Evolutionary conservation across 192 early-diverging fungal genomes (phyloP), one percentile per base, ranked within the genome.

Genomic region (Cladochytrium replicatum): DNA sequence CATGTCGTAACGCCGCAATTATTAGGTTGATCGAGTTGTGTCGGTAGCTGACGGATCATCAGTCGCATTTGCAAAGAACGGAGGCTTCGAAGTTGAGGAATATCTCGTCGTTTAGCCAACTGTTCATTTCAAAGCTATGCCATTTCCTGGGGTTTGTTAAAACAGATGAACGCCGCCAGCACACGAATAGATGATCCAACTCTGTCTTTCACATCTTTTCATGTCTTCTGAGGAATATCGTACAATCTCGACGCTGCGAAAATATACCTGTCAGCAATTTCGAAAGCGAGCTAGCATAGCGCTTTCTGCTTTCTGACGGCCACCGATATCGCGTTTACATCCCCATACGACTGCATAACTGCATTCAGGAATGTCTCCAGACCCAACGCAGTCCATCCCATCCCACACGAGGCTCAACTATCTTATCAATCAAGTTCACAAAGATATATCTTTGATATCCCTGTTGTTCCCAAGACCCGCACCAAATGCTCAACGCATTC

Each of bases 91-190:
- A 92, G 45, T 58, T 77, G 13, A 81, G 87, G 9, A 85, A 89
- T 96, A 93, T 66, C 68, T 63, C 13, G 78, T 95, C 49, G 86
- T 89, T 29, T 93, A 79, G 71, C 51, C 41, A n/a, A n/a, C n/a
- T n/a, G n/a, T n/a, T n/a, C n/a, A n/a, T 15, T 46, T 23, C 21
- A 1, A 23, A 2, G 21, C 28, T 46, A 47, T 47, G 46, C 46
- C 46, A 8, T 29, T 29, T 15, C 32, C 26, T 28, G 32, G 32
- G 9, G 26, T 7, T 21, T 47, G n/a, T n/a, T n/a, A n/a, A n/a
- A n/a, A n/a, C 50, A 40, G 2, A 27, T 25, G 9, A 4, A 40
- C 39, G 23, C 15, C 44, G 30, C 51, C 21, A 23, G 24, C 44
- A 25, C 23, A 31, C 17, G 29, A 46, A 17, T 53, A 53, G 5